A percentile compares a stretch with the other conserved stretches of the same genome.
Evolutionary conservation across 2,329 filamentous ascomycete genomes (phyloP).

Genomic region (Byssothecium circinans): DNA sequence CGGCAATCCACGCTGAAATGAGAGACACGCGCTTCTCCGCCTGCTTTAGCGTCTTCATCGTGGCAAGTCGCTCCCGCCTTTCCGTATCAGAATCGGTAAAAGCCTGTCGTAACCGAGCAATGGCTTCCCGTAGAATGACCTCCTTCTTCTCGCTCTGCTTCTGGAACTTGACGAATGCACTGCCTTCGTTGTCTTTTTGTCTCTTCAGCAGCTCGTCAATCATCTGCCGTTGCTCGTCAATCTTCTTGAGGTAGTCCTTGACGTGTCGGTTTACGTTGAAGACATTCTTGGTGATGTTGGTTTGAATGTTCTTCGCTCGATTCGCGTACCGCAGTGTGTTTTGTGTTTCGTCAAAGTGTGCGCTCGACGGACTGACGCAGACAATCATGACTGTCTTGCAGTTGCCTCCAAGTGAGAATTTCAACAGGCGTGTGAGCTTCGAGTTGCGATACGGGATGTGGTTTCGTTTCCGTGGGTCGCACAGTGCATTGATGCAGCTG

Average conservation of each 20-base stretch:
- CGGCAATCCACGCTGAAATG: constrained; percentile 89
- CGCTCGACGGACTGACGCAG: constrained; percentile 93
- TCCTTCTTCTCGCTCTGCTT: constrained; percentile 89
- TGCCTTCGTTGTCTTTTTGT: constrained; percentile 82
- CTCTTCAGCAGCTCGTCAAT: constrained; percentile 95
- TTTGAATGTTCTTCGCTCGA: constrained; percentile 98
- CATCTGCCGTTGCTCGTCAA: constrained; percentile 95
- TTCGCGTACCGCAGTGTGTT: constrained; percentile 98
- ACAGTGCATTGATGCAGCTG: constrained; percentile 97
- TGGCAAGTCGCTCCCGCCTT: constrained; percentile 74
- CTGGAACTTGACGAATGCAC: constrained; percentile 83
- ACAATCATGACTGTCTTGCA: constrained; percentile 99
- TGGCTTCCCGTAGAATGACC: constrained; percentile 71
- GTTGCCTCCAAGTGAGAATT: constrained; percentile 96
- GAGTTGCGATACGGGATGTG: constrained; percentile 98
- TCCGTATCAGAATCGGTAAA: constrained; percentile 80
- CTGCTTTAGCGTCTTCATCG: constrained; percentile 79
- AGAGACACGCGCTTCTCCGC: constrained; percentile 83
- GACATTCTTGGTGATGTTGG: constrained; percentile 97
- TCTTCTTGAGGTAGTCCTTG: constrained; percentile 98
- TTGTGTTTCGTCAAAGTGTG: constrained; percentile 96
- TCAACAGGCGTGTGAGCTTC: constrained; percentile 90
- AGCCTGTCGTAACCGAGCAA: constrained; percentile 76
- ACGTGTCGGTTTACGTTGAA: constrained; percentile 99
- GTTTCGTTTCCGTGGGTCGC: constrained; percentile 85